Evolutionary conservation across 2,329 filamentous ascomycete genomes (phyloP).

Genomic region (Fusarium staphyleae): DNA sequence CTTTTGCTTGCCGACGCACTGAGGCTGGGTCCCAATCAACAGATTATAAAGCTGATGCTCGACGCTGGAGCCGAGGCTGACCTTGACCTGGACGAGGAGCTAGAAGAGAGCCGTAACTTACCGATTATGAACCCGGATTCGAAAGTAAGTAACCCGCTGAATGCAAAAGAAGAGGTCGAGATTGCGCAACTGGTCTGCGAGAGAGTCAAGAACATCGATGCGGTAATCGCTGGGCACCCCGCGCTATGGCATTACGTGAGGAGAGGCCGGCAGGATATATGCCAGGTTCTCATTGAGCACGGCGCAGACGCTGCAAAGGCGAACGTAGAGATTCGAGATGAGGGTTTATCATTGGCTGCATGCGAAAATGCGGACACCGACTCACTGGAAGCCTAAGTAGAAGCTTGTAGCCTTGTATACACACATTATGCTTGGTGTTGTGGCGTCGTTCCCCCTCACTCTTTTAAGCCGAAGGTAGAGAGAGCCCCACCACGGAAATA

Average conservation of each 20-base stretch:
- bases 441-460: background rate
- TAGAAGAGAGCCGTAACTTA: background rate
- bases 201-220: conserved; percentile 16
- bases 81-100: background rate
- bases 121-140: conserved; percentile 27
- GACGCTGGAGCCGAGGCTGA: conserved; percentile 27
- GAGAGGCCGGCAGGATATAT: conserved; percentile 21
- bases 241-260: conserved; percentile 25
- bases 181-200: conserved; percentile 20
- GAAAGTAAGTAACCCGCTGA: conserved; percentile 10
- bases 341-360: conserved; percentile 8
- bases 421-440: conserved; percentile 8
- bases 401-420: too few species aligned
- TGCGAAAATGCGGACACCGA: background rate
- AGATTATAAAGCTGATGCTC: conserved; percentile 14
- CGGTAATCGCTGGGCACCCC: conserved; percentile 14
- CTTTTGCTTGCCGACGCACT: conserved; percentile 23
- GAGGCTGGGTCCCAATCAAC: conserved; percentile 1
- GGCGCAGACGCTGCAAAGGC: conserved; percentile 23
- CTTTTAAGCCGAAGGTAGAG: background rate
- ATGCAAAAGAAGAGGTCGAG: conserved; percentile 14
- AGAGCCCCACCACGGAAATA: conserved; percentile 31
- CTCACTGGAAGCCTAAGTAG: too few species aligned
- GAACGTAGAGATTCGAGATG: conserved; percentile 19
- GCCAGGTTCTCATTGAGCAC: conserved; percentile 16